phyloP scores from a whole-genome alignment of 1,284 basidiomycete species.

The Trametes polyzona region DNA sequence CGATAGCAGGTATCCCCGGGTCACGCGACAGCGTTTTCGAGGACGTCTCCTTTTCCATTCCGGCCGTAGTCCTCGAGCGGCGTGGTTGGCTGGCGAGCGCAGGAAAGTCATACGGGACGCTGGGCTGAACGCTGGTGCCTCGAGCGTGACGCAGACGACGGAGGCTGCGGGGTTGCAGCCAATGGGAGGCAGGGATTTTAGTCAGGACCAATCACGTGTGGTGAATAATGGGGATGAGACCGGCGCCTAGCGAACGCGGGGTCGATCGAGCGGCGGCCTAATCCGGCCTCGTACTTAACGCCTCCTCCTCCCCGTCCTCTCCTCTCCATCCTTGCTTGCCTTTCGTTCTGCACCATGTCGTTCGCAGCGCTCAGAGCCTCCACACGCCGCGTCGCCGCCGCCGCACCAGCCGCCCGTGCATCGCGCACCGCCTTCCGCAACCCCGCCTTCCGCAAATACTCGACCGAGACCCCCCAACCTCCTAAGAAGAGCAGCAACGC shows the following conservation, averaged over 20 bases:
- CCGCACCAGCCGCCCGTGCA: conserved; percentile 40
- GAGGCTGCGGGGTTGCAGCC: conserved; percentile 3
- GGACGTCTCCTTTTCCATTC: too few relatives aligned
- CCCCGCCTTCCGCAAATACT: conserved; percentile 54
- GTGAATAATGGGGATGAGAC: conserved; percentile 7
- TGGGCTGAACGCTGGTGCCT: not conserved
- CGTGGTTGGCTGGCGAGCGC: not conserved
- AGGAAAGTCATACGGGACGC: not conserved
- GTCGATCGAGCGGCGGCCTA: not conserved
- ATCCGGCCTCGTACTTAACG: conserved; percentile 7
- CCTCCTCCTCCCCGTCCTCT: not conserved
- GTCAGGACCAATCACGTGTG: conserved; percentile 25
- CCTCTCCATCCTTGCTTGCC: not conserved
- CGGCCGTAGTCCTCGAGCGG: not conserved
- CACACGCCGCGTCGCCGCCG: conserved; percentile 45
- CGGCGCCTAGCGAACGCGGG: conserved; percentile 10
- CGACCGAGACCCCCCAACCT: conserved; percentile 49
- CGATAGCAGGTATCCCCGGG: too few relatives aligned
- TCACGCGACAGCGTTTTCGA: too few relatives aligned
- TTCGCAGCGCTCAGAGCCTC: conserved; percentile 52
- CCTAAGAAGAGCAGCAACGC: conserved; percentile 53
- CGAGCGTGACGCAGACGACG: conserved; percentile 8
- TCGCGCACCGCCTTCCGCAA: conserved; percentile 31
- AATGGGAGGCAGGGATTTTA: conserved; percentile 19
- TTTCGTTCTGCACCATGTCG: conserved; percentile 46